phyloP scores from a whole-genome alignment of 306 rosid species.

The Amphicarpaea edgeworthii region DNA sequence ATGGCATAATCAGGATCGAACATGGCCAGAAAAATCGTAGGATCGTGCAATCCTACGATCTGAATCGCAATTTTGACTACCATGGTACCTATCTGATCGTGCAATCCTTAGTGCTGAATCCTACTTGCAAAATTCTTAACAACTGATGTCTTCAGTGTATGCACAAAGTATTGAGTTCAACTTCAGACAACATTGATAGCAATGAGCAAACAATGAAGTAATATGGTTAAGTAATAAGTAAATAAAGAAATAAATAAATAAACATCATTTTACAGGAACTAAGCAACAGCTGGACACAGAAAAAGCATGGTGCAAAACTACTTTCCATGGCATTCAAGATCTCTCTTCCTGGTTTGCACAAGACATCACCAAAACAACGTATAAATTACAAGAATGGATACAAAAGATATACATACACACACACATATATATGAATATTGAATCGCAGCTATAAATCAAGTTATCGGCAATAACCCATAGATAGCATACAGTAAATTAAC shows the following conservation, averaged over 20 bases:
- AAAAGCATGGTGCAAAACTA: constrained; percentile 30
- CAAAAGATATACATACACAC: too few relatives aligned
- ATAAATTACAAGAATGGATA: too few relatives aligned
- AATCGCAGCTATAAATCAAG: not conserved
- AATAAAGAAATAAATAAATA: not conserved
- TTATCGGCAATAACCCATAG: constrained; percentile 8
- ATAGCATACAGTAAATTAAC: constrained; percentile 53
- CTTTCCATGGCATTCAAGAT: constrained; percentile 21
- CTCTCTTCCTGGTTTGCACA: constrained; percentile 38
- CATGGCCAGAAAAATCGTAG: too few relatives aligned
- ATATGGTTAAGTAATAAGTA: not conserved
- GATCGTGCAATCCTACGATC: too few relatives aligned
- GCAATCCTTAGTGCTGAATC: too few relatives aligned
- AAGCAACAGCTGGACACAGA: constrained; percentile 1
- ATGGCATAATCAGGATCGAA: too few relatives aligned
- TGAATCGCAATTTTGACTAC: too few relatives aligned
- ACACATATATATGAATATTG: not conserved
- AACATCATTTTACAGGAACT: constrained; percentile 18
- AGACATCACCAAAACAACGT: constrained; percentile 25
- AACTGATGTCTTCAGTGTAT: constrained; percentile 2
- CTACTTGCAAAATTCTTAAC: constrained; percentile 8
- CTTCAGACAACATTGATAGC: constrained; percentile 9
- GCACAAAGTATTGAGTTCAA: constrained; percentile 25
- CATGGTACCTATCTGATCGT: not conserved
- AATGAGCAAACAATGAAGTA: constrained; percentile 7